phyloP scores from a whole-genome alignment of 164 flowering plant species.

The Vitis rupestris region DNA sequence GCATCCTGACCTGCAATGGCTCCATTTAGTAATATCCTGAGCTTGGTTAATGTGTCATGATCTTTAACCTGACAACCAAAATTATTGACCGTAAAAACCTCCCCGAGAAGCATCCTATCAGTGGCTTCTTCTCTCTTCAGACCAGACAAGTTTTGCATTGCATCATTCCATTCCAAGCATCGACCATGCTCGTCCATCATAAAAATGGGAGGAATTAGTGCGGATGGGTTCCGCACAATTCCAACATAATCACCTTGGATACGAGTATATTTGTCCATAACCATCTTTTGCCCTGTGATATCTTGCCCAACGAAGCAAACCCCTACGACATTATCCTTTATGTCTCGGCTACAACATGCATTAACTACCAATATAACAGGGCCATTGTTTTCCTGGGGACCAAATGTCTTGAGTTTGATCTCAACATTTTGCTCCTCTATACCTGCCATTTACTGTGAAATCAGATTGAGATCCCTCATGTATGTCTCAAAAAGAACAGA shows the following conservation, averaged over 20 bases:
- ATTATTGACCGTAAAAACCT: conserved; percentile 52
- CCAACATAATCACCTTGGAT: conserved; percentile 70
- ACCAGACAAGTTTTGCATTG: conserved; percentile 73
- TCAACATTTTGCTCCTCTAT: conserved; percentile 66
- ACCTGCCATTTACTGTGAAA: conserved; percentile 40
- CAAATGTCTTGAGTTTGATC: conserved; percentile 60
- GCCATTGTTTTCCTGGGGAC: conserved; percentile 34
- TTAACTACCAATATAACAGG: conserved; percentile 56
- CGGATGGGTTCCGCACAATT: conserved; percentile 53
- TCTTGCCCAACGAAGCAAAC: conserved; percentile 82
- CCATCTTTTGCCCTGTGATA: conserved; percentile 55
- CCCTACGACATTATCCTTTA: conserved; percentile 50
- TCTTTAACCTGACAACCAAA: conserved; percentile 66
- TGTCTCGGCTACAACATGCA: conserved; percentile 76
- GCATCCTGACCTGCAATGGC: conserved; percentile 54
- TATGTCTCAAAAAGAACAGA: background rate
- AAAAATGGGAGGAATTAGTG: conserved; percentile 82
- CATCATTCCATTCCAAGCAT: conserved; percentile 75
- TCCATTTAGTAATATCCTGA: conserved; percentile 51
- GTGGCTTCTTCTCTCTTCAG: conserved; percentile 55
- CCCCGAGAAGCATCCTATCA: conserved; percentile 62
- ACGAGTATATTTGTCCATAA: conserved; percentile 64
- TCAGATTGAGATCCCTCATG: conserved; percentile 1
- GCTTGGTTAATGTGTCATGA: conserved; percentile 64
- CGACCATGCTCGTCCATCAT: conserved; percentile 57